These are phyloP conservation scores for Oryza punctata DNA, from an alignment of 176 grass and related monocot species.

Conservation along the genomic window DNA sequence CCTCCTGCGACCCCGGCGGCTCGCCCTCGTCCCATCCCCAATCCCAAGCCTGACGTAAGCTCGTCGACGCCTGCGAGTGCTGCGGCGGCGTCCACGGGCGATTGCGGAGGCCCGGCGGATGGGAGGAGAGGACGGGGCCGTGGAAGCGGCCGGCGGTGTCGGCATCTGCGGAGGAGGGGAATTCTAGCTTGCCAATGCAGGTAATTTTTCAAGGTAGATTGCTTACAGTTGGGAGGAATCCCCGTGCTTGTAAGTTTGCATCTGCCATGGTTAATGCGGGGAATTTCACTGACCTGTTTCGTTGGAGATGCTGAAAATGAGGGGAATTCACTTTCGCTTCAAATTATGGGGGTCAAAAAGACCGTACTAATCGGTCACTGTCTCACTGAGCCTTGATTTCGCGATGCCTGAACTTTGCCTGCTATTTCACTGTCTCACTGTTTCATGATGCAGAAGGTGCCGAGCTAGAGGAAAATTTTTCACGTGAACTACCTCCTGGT, in stretches of 20 bases:
- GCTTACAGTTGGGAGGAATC: not conserved
- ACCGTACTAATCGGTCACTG: not conserved
- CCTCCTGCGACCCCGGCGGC: constrained; percentile 35
- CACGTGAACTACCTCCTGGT: constrained; percentile 49
- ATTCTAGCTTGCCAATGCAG: constrained; percentile 35
- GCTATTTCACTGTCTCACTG: too few relatives aligned
- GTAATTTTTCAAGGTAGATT: constrained; percentile 40
- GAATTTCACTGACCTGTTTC: constrained; percentile 32
- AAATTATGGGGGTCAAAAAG: not conserved
- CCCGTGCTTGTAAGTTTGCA: not conserved
- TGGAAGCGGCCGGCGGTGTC: constrained; percentile 47
- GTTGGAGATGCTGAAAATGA: not conserved
- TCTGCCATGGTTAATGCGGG: not conserved
- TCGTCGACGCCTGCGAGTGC: constrained; percentile 53
- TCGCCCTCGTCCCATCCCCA: constrained; percentile 37
- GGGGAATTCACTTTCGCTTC: not conserved
- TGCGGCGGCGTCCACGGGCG: not conserved
- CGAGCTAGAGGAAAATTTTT: constrained; percentile 41
- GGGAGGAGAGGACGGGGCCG: constrained; percentile 58
- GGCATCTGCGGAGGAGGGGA: constrained; percentile 46
- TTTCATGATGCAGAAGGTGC: constrained; percentile 41
- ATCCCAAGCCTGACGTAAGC: constrained; percentile 45
- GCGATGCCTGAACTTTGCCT: not conserved
- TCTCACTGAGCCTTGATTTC: too few relatives aligned
- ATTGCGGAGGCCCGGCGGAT: constrained; percentile 51